Base-by-base conservation (phyloP, 2,329 filamentous ascomycete genomes). In the Xylariales sp. region DNA sequence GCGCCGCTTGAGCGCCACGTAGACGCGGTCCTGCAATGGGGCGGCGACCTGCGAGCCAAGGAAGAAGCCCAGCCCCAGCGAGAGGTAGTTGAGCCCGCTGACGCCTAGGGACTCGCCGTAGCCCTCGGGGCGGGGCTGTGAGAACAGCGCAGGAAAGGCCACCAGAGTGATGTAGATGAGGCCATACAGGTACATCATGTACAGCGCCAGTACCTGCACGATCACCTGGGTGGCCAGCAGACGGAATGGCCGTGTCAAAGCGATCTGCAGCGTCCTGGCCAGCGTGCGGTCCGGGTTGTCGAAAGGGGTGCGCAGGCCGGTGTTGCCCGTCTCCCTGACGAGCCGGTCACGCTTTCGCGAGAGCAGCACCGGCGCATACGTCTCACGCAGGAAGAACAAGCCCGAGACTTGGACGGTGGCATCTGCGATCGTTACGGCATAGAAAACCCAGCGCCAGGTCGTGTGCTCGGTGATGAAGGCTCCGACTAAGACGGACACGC, bases 361-460 rank as follows among this genome's bases (percentile, higher is more conserved):
- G 3, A 87, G 70, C 5, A 88, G 67, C 14, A 74, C 74, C 0
- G 82, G 80, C 0, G 70, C 74, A 56, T 85, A 85, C 3, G 81
- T 85, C 53, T 86, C 83, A 39, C 73, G 70, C 2, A 81, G 73
- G 56, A 83, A 72, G 33, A 85, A 56, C 5, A 83, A 19, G 2
- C 61, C 83, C 6, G 72, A 61, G 10, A 72, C 42, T 53, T 85
- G 81, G 35, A 88, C 74, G 11, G 76, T 41, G 2, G 68, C 81
- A 40, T 79, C 77, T 8, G 63, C 61, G 40, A 87, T 81, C 1
- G 78, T 76, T 1, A 80, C 83, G 0, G 77, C 68, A 61, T 75
- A 85, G 62, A 88, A 88, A 6, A 78, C 75, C 84, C 84, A 88
- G 27, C 83, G 72, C 85, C 85, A 88, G 1, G 72, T 78, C 6